Base-by-base conservation (phyloP, 306 rosid genomes). In the Spatholobus suberectus region DNA sequence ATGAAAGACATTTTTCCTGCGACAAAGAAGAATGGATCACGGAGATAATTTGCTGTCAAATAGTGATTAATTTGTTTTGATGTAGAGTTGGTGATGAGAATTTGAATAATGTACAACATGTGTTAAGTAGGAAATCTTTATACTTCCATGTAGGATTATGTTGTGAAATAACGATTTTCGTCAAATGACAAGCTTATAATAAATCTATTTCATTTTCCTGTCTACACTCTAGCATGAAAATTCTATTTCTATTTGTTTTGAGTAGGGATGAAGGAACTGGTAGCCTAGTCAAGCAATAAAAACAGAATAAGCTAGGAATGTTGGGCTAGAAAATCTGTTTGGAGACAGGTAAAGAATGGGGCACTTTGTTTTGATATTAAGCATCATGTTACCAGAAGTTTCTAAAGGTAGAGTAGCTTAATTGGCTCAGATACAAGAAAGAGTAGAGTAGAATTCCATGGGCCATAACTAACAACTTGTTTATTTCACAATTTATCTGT, bases 11-110 rank as follows among this genome's bases (percentile, higher is more conserved):
- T n/a, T n/a, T n/a, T n/a, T n/a, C n/a, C n/a, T n/a, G n/a, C n/a
- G n/a, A n/a, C n/a, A n/a, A n/a, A n/a, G n/a, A n/a, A n/a, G n/a
- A n/a, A n/a, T n/a, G n/a, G n/a, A n/a, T n/a, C n/a, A n/a, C n/a
- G n/a, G n/a, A n/a, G n/a, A 84, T 82, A 85, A 79, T 26, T 54
- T 38, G 51, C 14, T 85, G 66, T 23, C 44, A 51, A 74, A 3
- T n/a, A 41, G 67, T 38, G 20, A 54, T 40, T 1, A 79, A n/a
- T 24, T 17, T 75, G 55, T 58, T 69, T 78, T 49, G 44, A 46
- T 49, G 38, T 66, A 27, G 61, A 43, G 4, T 35, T 49, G 2
- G 38, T 69, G 52, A 47, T 21, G 27, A 61, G 59, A 58, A 62
- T 7, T 59, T 37, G 10, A 5, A 70, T 59, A 1, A 35, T 71